Percentiles rank a stretch among this genome's conserved stretches.
phyloP scores from a whole-genome alignment of 257 asterid genomes.

The Penstemon newberryi region DNA sequence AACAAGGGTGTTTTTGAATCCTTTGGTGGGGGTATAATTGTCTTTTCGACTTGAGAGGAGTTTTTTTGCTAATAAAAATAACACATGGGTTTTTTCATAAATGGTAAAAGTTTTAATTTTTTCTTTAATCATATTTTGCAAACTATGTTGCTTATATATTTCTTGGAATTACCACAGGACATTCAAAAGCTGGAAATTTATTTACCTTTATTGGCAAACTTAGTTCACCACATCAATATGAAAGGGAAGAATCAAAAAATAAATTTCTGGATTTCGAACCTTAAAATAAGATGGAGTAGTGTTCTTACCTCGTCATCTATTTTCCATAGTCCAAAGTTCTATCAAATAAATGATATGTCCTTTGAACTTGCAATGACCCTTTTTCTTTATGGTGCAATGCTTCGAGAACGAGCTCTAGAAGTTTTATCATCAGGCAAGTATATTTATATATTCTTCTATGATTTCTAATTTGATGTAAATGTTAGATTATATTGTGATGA shows the following conservation, averaged over 20 bases:
- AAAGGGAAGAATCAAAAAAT: conserved; percentile 23
- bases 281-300: conserved; percentile 66
- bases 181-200: conserved; percentile 65
- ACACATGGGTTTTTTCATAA: no score
- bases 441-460: background rate
- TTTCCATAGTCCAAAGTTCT: conserved; percentile 43
- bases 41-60: no score
- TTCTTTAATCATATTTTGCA: background rate
- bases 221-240: conserved; percentile 36
- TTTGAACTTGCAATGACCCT: conserved; percentile 61
- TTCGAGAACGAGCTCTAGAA: conserved; percentile 56
- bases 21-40: no score
- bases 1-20: no score
- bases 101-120: no score
- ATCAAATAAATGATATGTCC: conserved; percentile 40
- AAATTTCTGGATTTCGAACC: conserved; percentile 37
- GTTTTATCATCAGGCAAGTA: conserved; percentile 46
- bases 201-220: conserved; percentile 60
- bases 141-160: conserved; percentile 8
- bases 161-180: conserved; percentile 42
- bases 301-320: conserved; percentile 40
- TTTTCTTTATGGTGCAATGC: conserved; percentile 54
- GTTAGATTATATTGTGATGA: no score
- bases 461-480: background rate
- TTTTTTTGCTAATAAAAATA: no score